Percentiles rank a stretch among this genome's conserved stretches.
Evolutionary conservation across 2,329 filamentous ascomycete species (phyloP).

Genomic region (Aschersonia sp.): DNA sequence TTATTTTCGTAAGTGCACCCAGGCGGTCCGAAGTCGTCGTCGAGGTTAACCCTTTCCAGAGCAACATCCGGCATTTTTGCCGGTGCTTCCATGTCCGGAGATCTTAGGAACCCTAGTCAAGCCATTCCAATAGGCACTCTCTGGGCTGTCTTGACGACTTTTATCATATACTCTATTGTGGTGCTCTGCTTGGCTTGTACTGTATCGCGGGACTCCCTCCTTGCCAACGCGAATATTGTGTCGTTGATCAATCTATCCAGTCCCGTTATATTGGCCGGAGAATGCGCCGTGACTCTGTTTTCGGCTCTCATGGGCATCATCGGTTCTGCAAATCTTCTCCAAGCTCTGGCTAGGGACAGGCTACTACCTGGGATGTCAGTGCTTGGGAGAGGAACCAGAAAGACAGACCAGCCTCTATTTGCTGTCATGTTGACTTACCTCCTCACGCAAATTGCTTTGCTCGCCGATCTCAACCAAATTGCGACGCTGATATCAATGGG

Average conservation of each 20-base stretch:
- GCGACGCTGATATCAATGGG: conserved; percentile 85
- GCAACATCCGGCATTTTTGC: conserved; percentile 44
- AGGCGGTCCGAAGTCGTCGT: neutral
- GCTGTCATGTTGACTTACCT: conserved; percentile 65
- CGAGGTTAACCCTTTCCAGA: conserved; percentile 8
- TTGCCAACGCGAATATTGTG: conserved; percentile 65
- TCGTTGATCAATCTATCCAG: conserved; percentile 68
- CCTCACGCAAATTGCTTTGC: conserved; percentile 64
- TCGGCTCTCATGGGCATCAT: conserved; percentile 80
- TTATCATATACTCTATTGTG: conserved; percentile 61
- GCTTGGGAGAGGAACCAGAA: conserved; percentile 60
- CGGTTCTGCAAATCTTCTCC: conserved; percentile 70
- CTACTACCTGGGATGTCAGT: conserved; percentile 61
- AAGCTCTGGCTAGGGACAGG: conserved; percentile 68
- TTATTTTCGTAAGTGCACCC: conserved; percentile 46
- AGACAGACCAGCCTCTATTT: conserved; percentile 58
- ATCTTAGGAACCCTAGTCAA: conserved; percentile 68
- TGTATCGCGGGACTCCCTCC: conserved; percentile 59
- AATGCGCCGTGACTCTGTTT: conserved; percentile 73
- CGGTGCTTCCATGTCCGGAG: conserved; percentile 83
- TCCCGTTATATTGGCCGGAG: conserved; percentile 61
- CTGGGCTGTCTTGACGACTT: conserved; percentile 62
- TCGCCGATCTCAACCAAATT: conserved; percentile 77
- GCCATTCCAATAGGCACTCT: conserved; percentile 77
- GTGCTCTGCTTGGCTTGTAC: conserved; percentile 67